A percentile compares a stretch with the other conserved stretches of the same genome.
phyloP scores from a whole-genome alignment of 2,329 filamentous ascomycete genomes.

The Cladophialophora immunda region DNA sequence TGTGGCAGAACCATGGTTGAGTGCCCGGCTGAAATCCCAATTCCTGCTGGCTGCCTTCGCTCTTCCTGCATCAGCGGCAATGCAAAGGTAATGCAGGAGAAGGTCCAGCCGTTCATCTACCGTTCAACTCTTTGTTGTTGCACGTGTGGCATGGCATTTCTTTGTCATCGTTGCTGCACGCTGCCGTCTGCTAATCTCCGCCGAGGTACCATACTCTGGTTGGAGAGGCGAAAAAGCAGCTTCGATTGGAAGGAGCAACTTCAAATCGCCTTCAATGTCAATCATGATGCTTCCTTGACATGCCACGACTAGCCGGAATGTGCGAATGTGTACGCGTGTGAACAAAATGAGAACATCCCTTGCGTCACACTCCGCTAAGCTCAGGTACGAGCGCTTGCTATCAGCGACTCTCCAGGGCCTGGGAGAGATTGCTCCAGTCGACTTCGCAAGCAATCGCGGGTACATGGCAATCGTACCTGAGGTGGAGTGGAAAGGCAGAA shows the following conservation, averaged over 20 bases:
- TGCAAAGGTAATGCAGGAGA: conserved; percentile 20
- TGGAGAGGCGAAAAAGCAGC: conserved; percentile 13
- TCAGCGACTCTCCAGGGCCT: neutral
- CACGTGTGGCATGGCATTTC: conserved; percentile 36
- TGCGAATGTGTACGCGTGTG: conserved; percentile 13
- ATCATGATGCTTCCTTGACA: conserved; percentile 25
- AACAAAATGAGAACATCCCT: conserved; percentile 15
- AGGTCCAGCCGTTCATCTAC: conserved; percentile 12
- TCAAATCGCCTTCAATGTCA: conserved; percentile 7
- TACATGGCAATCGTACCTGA: no score
- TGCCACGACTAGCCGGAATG: conserved; percentile 22
- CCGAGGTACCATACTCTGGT: conserved; percentile 20
- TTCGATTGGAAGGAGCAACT: conserved; percentile 25
- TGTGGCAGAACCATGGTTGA: conserved; percentile 35
- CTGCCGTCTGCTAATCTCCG: conserved; percentile 38
- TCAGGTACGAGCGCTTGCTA: neutral
- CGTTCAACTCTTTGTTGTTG: conserved; percentile 31
- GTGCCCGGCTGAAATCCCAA: conserved; percentile 38
- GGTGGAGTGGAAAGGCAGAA: neutral
- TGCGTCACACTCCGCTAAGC: conserved; percentile 13
- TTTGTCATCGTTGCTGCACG: conserved; percentile 38
- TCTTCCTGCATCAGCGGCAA: conserved; percentile 20
- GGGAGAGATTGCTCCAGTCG: neutral
- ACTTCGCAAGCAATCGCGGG: neutral
- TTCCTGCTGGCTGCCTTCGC: conserved; percentile 34